A percentile compares a stretch with the other conserved stretches of the same genome.
phyloP scores from a whole-genome alignment of 768 basidiomycete species.

The Leccinum subgranulosum region DNA sequence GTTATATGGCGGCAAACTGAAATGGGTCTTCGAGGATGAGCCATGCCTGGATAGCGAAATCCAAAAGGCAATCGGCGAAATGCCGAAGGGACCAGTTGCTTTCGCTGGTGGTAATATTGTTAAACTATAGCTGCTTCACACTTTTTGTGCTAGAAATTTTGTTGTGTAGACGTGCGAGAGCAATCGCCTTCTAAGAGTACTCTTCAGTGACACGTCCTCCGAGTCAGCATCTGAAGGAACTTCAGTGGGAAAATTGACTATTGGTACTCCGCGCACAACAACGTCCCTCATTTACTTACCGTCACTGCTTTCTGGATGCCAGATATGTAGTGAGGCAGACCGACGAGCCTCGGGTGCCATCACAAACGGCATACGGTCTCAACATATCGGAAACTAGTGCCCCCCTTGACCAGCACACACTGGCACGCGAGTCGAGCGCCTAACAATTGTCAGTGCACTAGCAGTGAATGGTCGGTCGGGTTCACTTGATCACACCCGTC shows the following conservation, averaged over 20 bases:
- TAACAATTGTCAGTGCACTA: background rate
- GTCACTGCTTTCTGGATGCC: slow-evolving; percentile 55
- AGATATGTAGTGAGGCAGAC: slow-evolving; percentile 52
- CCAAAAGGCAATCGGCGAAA: slow-evolving; percentile 39
- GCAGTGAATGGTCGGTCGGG: background rate
- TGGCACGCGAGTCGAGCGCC: no score
- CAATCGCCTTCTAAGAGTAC: background rate
- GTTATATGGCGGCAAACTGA: slow-evolving; percentile 70
- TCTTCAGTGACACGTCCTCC: no score
- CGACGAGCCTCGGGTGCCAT: slow-evolving; percentile 45
- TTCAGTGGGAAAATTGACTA: slow-evolving; percentile 22
- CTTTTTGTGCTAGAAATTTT: background rate
- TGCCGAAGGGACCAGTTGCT: slow-evolving; percentile 56
- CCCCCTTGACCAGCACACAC: slow-evolving; percentile 26
- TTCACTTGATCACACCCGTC: background rate
- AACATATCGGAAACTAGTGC: slow-evolving; percentile 59
- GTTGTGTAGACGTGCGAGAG: background rate
- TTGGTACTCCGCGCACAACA: no score
- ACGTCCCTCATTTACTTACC: slow-evolving; percentile 42
- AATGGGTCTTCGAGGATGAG: slow-evolving; percentile 67
- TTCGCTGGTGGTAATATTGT: slow-evolving; percentile 45
- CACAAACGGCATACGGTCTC: slow-evolving; percentile 75
- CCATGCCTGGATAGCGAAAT: slow-evolving; percentile 61
- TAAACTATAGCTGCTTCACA: slow-evolving; percentile 15
- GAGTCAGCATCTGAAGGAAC: slow-evolving; percentile 74